phyloP scores from a whole-genome alignment of 148 eudicot genomes.

The Silene latifolia region DNA sequence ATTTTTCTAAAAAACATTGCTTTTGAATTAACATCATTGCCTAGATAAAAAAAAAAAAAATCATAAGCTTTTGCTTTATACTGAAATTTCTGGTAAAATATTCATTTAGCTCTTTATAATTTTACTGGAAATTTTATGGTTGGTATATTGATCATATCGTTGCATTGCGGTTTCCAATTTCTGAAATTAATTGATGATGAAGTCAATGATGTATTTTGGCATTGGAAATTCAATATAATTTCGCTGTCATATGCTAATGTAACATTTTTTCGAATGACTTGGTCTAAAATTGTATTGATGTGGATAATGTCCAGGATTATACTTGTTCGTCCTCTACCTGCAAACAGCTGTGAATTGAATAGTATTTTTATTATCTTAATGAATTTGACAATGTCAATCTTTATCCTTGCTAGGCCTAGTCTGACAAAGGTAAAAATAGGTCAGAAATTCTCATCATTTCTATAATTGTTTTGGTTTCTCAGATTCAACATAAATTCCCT shows the following conservation, averaged over 20 bases:
- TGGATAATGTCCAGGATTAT: not conserved
- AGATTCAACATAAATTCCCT: not conserved
- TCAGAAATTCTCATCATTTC: not conserved
- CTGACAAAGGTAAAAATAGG: not conserved
- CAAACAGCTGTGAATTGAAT: slow-evolving; percentile 19
- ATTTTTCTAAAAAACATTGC: no score
- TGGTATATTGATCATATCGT: not conserved
- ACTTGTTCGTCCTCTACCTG: not conserved
- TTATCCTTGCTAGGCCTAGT: not conserved
- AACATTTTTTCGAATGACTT: not conserved
- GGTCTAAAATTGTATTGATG: not conserved
- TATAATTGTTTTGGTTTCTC: not conserved
- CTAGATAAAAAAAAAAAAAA: no score
- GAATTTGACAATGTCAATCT: slow-evolving; percentile 17
- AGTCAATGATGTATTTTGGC: not conserved
- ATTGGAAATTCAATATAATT: not conserved
- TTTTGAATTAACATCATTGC: no score
- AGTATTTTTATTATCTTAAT: slow-evolving; percentile 4
- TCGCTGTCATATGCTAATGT: not conserved
- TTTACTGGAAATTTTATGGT: not conserved
- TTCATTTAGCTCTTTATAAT: not conserved
- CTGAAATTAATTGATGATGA: not conserved
- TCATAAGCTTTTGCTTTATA: not conserved
- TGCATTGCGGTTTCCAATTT: slow-evolving; percentile 3
- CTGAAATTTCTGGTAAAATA: not conserved